Evolutionary conservation across 805 yeast genomes (phyloP).

Genomic region (Lachancea quebecensis): DNA sequence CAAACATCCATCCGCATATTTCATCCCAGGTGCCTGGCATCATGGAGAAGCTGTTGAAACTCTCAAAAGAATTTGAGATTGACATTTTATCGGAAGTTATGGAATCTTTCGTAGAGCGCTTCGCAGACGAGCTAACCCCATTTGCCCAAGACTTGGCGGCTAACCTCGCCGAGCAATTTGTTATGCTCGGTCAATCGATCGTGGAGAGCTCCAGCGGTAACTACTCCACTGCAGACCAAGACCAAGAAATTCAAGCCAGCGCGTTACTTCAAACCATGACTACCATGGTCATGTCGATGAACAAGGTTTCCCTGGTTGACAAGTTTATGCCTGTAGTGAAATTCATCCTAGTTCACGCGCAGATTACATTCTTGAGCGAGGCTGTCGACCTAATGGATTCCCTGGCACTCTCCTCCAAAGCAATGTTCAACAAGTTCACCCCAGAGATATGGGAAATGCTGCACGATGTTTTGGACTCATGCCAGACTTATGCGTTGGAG

Average conservation of each 20-base stretch:
- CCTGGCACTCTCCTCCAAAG: conserved; percentile 42
- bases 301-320: conserved; percentile 45
- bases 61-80: conserved; percentile 75
- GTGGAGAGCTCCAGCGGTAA: conserved; percentile 38
- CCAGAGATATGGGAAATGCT: conserved; percentile 49
- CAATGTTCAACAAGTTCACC: conserved; percentile 38
- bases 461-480: conserved; percentile 43
- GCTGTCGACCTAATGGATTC: conserved; percentile 58
- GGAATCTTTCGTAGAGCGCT: conserved; percentile 89
- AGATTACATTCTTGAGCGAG: conserved; percentile 56
- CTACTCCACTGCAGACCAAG: conserved; percentile 39
- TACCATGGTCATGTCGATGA: conserved; percentile 65
- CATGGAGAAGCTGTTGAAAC: conserved; percentile 67
- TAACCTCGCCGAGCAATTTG: conserved; percentile 56
- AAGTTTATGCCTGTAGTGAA: conserved; percentile 52
- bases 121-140: conserved; percentile 81
- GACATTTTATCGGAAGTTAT: conserved; percentile 86
- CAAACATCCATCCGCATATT: conserved; percentile 58
- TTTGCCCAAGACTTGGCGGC: conserved; percentile 64
- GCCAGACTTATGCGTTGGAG: conserved; percentile 54
- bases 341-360: conserved; percentile 50
- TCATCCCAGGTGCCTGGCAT: conserved; percentile 69
- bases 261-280: conserved; percentile 67
- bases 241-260: conserved; percentile 61
- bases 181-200: conserved; percentile 49